phyloP scores from a whole-genome alignment of 2,329 filamentous ascomycete species.

The Aureobasidium sp. region DNA sequence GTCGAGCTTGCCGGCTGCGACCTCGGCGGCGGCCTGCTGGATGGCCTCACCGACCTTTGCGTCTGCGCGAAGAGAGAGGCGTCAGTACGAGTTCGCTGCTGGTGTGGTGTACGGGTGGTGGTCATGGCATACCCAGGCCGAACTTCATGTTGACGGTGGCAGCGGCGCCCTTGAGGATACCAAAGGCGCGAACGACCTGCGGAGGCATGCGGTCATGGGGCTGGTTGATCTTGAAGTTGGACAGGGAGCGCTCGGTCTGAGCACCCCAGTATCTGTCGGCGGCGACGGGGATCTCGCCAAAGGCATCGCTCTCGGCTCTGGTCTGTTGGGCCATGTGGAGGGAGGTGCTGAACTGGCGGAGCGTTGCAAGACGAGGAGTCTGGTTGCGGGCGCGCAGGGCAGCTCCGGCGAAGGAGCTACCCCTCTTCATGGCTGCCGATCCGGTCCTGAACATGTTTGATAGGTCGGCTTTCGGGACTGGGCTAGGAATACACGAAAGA shows the following conservation, averaged over 20 bases:
- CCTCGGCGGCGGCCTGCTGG: constrained; percentile 86
- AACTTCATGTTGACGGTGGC: constrained; percentile 92
- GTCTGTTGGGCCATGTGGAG: constrained; percentile 36
- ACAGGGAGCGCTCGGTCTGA: constrained; percentile 89
- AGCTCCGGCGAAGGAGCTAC: constrained; percentile 2
- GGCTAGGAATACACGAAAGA: not conserved
- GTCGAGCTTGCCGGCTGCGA: constrained; percentile 83
- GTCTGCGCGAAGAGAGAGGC: constrained; percentile 44
- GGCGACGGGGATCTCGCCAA: constrained; percentile 89
- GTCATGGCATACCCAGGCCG: constrained; percentile 60
- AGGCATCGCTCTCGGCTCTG: constrained; percentile 91
- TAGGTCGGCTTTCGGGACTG: constrained; percentile 1
- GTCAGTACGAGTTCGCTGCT: constrained; percentile 7
- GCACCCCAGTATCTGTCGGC: constrained; percentile 97
- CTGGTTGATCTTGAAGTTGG: constrained; percentile 99
- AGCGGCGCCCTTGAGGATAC: constrained; percentile 93
- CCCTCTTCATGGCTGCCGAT: constrained; percentile 10
- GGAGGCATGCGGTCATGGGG: constrained; percentile 97
- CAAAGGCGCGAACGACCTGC: constrained; percentile 84
- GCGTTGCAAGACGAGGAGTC: not conserved
- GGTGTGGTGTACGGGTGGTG: not conserved
- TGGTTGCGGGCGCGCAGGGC: not conserved
- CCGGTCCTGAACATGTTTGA: constrained; percentile 5
- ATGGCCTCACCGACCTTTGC: constrained; percentile 86
- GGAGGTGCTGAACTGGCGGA: constrained; percentile 23